Evolutionary conservation across 2,329 filamentous ascomycete species (phyloP), one percentile per base, ranked within the genome.

Genomic region (Colletotrichum plurivorum): DNA sequence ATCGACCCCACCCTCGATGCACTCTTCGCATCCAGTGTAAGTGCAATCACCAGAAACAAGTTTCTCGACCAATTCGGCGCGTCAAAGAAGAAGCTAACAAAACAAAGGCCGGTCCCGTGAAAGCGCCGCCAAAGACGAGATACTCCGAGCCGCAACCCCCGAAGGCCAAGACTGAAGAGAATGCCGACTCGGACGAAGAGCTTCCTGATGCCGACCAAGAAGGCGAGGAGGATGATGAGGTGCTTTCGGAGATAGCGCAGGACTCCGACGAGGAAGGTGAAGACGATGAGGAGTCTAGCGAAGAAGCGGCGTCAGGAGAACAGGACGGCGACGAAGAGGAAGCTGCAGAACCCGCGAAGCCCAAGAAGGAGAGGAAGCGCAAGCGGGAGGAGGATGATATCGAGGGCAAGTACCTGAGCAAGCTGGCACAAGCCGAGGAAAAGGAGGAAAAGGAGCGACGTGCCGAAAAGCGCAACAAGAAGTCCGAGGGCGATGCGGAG

Each of bases 11-110:
- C 85, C 64, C 84, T 94, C 73, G 86, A 90, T 75, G 90, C 91
- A 70, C 85, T 94, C 46, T 94, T 94, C 81, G 87, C 90, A 66
- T 84, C 86, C 66, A 94, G 92, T 84, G 92, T 94, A 87, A 83
- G 90, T 87, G 31, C 31, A 68, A 53, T 18, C 36, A 18, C 41
- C 25, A 53, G 15, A 15, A 10, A 5, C 18, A 15, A 10, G 25
- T 52, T 20, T 9, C 48, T 13, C 3, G n/a, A 20, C 27, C 36
- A 59, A 55, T 59, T 53, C 36, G 56, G 36, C 18, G 48, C 43
- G 43, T 6, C 31, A 36, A 36, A 36, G 31, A 22, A 43, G 53
- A 22, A 43, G 27, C 73, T 77, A 70, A 77, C 52, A 18, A 22
- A 67, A 60, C 66, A 69, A 65, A 90, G 87, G 77, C 84, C 63